Conservation (phyloP, 106 monocot species). For the Triglochin maritima region DNA sequence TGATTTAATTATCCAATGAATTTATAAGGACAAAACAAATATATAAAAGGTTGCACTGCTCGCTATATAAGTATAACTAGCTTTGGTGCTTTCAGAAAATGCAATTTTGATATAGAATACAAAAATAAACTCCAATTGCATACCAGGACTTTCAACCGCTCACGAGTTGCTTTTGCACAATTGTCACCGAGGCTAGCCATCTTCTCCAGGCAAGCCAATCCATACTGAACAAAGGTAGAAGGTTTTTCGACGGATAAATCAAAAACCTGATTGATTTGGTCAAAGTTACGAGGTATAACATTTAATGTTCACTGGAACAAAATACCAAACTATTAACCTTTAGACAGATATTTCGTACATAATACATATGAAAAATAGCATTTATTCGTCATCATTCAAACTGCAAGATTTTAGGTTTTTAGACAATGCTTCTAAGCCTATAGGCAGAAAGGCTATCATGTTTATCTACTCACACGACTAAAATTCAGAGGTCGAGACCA, state of each 20-base stretch:
- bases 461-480: too few relatives aligned
- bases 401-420: too few relatives aligned
- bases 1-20: too few relatives aligned
- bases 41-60: neutral
- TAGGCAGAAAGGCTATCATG: too few relatives aligned
- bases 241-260: conserved; percentile 62
- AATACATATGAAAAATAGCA: too few relatives aligned
- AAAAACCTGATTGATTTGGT: conserved; percentile 41
- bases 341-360: neutral
- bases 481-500: too few relatives aligned
- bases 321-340: neutral
- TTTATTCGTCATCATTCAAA: too few relatives aligned
- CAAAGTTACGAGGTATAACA: neutral
- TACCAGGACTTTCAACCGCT: conserved; percentile 70
- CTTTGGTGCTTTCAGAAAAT: too few relatives aligned
- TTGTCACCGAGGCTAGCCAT: conserved; percentile 50
- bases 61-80: too few relatives aligned
- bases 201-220: conserved; percentile 52
- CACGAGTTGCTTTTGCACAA: conserved; percentile 41
- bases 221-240: conserved; percentile 60
- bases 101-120: neutral
- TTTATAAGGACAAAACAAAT: neutral
- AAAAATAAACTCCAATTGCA: neutral
- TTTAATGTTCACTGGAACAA: neutral
- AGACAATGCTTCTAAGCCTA: too few relatives aligned